Evolutionary conservation across 371 early-diverging fungal species (phyloP), one percentile per base, ranked within the genome.

Genomic region (Coemansia sp.): DNA sequence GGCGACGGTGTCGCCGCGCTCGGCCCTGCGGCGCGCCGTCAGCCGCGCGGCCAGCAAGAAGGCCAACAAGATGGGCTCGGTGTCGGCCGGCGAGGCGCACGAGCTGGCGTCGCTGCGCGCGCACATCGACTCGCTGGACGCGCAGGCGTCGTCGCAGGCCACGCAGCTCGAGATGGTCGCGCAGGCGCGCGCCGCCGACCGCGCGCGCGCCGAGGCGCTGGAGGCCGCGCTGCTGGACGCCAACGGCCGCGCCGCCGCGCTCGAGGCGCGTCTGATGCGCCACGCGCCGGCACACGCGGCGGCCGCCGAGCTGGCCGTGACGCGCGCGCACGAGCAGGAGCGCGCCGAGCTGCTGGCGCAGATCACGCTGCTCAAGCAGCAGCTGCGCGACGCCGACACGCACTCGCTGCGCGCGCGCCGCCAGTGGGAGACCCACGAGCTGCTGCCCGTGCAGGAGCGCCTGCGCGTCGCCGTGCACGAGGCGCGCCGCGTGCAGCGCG

Each of bases 151-250:
- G 38, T 56, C 74, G 46, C 51, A 57, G 51, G 4, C 18, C 18
- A 64, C 74, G 66, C 78, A 94, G 50, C 84, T 92, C 55, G 90
- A 85, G 49, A 79, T 88, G 57, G 64, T 88, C 49, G 78, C 79
- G 52, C 84, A 91, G 79, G 87, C 85, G 8, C 83, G 87, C 33
- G 84, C 88, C 12, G 87, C 84, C 24, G 86, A 87, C 55, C 81
- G 72, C n/a, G 75, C 64, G 34, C 58, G 82, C 14, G 71, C 64
- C 24, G 81, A 77, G 5, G 44, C 72, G 3, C 81, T 89, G 42
- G 94, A 93, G 61, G 85, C 87, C 3, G 82, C 95, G 64, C 89
- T 89, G 82, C 79, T 81, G 56, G 90, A 91, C 72, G 83, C 88
- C 48, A 85, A 86, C 55, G 91, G 90, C 29, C 78, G 61, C 5